These are phyloP conservation scores for Aspergillus neoniger DNA, from an alignment of 2,329 filamentous ascomycete species.

Conservation along the genomic window DNA sequence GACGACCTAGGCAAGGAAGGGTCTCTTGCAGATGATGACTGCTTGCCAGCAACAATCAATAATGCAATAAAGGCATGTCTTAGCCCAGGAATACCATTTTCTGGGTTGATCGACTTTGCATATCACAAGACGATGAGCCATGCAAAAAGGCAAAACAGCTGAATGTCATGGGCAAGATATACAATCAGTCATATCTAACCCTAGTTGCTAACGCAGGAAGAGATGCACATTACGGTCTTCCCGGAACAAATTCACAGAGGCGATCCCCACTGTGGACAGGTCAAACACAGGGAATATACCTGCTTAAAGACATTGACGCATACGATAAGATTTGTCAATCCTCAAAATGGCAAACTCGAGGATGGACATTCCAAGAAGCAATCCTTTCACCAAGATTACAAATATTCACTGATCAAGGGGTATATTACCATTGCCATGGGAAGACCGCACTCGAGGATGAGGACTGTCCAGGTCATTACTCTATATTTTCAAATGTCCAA, in stretches of 20 bases:
- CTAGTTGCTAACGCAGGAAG: background rate
- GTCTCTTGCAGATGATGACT: background rate
- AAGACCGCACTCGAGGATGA: background rate
- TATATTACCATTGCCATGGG: background rate
- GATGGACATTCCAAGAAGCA: slow-evolving; percentile 3
- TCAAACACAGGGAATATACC: background rate
- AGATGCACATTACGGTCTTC: background rate
- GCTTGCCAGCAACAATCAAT: background rate
- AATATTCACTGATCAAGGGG: background rate
- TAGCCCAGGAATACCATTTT: background rate
- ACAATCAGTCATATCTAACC: background rate
- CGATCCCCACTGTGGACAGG: background rate
- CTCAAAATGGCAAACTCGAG: background rate
- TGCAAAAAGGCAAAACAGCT: background rate
- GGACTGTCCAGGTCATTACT: background rate
- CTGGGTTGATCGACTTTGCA: background rate
- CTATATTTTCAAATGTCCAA: background rate
- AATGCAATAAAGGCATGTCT: background rate
- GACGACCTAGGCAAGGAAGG: background rate
- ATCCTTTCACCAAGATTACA: background rate
- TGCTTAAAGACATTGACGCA: background rate
- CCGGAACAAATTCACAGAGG: background rate
- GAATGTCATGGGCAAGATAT: background rate
- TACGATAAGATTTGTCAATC: background rate
- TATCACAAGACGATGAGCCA: background rate